A percentile compares a stretch with the other conserved stretches of the same genome.
These are phyloP conservation scores for Saraca asoca DNA, from an alignment of 331 rosid species.

Conservation along the genomic window DNA sequence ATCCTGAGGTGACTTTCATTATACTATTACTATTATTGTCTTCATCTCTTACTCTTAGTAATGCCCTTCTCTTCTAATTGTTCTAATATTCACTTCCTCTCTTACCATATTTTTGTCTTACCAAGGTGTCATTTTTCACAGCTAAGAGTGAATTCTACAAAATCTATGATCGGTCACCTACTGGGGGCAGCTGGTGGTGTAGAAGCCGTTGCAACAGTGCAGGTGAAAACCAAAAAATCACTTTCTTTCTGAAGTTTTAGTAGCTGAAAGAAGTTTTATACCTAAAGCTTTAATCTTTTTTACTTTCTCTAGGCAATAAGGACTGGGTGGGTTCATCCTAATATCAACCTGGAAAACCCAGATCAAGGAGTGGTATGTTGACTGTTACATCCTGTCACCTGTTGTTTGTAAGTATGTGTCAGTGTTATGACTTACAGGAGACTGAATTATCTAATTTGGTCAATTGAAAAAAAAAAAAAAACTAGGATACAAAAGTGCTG, in stretches of 20 bases:
- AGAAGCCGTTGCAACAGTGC: constrained; percentile 94
- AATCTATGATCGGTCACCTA: constrained; percentile 97
- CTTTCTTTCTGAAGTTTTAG: background rate
- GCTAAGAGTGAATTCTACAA: constrained; percentile 88
- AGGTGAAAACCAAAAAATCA: constrained; percentile 50
- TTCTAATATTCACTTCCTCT: background rate
- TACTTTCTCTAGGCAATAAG: constrained; percentile 65
- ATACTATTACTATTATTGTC: too few species aligned
- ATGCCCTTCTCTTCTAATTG: background rate
- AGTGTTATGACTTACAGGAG: background rate
- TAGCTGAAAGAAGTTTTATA: background rate
- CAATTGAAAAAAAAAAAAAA: constrained; percentile 7
- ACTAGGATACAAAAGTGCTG: constrained; percentile 69
- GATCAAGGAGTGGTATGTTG: constrained; percentile 81
- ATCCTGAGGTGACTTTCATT: constrained; percentile 42
- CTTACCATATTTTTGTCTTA: constrained; percentile 5
- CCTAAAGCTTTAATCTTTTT: constrained; percentile 24
- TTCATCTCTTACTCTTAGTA: too few species aligned
- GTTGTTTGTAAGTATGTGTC: too few species aligned
- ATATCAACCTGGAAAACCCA: constrained; percentile 84
- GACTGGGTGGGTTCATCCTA: constrained; percentile 98
- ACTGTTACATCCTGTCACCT: constrained; percentile 9
- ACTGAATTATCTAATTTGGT: constrained; percentile 33
- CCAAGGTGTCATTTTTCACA: constrained; percentile 40
- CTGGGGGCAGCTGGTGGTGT: constrained; percentile 98